phyloP scores from a whole-genome alignment of 2,329 filamentous ascomycete genomes.

The Diaporthe capsici region DNA sequence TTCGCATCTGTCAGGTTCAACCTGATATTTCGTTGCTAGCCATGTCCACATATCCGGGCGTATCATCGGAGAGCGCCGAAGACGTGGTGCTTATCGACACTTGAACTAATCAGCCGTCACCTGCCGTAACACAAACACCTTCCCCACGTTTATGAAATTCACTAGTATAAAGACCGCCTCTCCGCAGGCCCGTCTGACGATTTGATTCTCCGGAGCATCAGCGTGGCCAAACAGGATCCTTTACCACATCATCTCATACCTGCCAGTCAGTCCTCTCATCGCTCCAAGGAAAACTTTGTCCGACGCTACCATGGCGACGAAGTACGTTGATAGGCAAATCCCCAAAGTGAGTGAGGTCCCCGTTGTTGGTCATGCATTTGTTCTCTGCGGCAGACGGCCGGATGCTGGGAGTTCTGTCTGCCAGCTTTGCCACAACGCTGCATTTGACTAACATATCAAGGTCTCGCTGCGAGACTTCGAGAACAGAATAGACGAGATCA shows the following conservation, averaged over 20 bases:
- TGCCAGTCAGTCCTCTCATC: no score
- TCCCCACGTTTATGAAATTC: constrained; percentile 27
- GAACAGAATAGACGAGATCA: constrained; percentile 67
- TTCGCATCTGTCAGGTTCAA: neutral
- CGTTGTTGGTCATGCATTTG: neutral
- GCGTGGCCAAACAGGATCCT: neutral
- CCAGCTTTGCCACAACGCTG: neutral
- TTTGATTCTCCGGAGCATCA: neutral
- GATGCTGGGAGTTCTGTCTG: no score
- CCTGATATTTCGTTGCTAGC: neutral
- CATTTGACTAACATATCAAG: constrained; percentile 46
- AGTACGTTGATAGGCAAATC: constrained; percentile 40
- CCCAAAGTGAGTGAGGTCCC: constrained; percentile 38
- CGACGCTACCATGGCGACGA: constrained; percentile 33
- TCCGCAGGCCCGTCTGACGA: neutral
- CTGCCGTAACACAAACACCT: neutral
- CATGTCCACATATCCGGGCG: no score
- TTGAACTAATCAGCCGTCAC: neutral
- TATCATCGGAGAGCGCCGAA: constrained; percentile 41
- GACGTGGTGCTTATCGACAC: constrained; percentile 37
- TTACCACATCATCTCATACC: neutral
- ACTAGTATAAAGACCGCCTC: constrained; percentile 10
- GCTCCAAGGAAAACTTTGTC: neutral
- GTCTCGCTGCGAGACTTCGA: constrained; percentile 70
- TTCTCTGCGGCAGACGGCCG: neutral